Evolutionary conservation across 805 yeast species (phyloP), one percentile per base, ranked within the genome.

Genomic region (Cyberlindnera amylophila): DNA sequence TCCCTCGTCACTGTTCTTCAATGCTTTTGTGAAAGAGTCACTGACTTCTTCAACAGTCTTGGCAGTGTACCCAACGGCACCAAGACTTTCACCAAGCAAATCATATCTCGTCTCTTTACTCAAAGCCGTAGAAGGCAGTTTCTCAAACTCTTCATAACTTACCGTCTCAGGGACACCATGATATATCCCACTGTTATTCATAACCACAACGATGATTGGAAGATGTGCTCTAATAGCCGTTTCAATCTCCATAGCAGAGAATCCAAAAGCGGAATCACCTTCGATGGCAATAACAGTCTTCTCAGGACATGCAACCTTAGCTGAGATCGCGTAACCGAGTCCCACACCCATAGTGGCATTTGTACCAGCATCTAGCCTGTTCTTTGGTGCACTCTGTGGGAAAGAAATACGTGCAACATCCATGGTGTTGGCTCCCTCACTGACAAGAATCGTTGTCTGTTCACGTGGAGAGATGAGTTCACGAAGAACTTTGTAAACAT

Each of bases 341-440:
- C 88, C 90, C 26, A 82, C 67, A 3, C 90, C 90, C 89, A 82
- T 83, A 0, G 88, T 82, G 1, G 86, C 87, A 61, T 79, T 80
- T 0, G 88, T 82, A 4, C 88, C 89, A 2, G 86, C 86, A 53
- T 82, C 90, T 17, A 82, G 60, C 30, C 86, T 61, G 16, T 67
- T 72, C 45, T 72, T 70, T 0, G 88, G 82, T 3, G 51, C 50
- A 7, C 63, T 59, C 37, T 80, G 66, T 5, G 78, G 75, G 55
- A 82, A 81, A 0, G 82, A 74, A 10, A 78, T 66, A 36, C 89
- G 66, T 2, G 87, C 81, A 17, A 76, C 67, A 51, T 82, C 89
- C 88, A 82, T 82, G 0, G 88, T 81, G 54, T 81, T 81, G 1
- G 89, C 88, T n/a, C 89, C 89, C 58, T 82, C 89, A 4, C 80